A percentile compares a stretch with the other conserved stretches of the same genome.
Evolutionary conservation across 2,329 filamentous ascomycete species (phyloP).

Genomic region (Epichloe sp.): DNA sequence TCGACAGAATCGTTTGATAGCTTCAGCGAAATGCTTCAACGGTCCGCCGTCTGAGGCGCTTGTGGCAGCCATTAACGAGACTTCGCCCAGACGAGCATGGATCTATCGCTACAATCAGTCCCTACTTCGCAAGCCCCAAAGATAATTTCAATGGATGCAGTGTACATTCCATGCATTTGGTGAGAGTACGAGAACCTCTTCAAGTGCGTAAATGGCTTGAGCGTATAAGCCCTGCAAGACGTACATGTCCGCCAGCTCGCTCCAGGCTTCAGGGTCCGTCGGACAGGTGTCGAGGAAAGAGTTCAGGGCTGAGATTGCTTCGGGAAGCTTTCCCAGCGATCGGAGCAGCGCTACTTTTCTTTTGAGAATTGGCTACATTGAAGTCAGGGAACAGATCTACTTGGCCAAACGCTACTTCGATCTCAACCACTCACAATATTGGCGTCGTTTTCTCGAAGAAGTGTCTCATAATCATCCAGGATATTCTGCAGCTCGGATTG

Average conservation of each 20-base stretch:
- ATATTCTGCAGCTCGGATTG: slow-evolving; percentile 53
- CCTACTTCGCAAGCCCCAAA: not conserved
- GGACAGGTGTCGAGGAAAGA: slow-evolving; percentile 70
- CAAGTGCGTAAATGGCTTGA: slow-evolving; percentile 77
- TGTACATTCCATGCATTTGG: slow-evolving; percentile 94
- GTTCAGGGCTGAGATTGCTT: slow-evolving; percentile 63
- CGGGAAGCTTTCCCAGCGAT: slow-evolving; percentile 53
- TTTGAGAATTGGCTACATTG: slow-evolving; percentile 65
- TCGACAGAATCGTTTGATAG: slow-evolving; percentile 74
- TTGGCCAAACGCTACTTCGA: not conserved
- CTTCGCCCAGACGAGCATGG: slow-evolving; percentile 75
- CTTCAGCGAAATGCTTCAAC: slow-evolving; percentile 50
- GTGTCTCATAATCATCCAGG: slow-evolving; percentile 63
- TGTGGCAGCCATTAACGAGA: slow-evolving; percentile 58
- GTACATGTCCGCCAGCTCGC: slow-evolving; percentile 82
- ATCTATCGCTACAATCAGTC: slow-evolving; percentile 39
- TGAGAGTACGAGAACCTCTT: slow-evolving; percentile 75
- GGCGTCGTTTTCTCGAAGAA: slow-evolving; percentile 58
- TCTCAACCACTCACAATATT: slow-evolving; percentile 52
- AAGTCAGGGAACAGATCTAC: slow-evolving; percentile 12
- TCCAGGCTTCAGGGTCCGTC: slow-evolving; percentile 87
- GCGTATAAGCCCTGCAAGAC: slow-evolving; percentile 62
- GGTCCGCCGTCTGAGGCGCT: slow-evolving; percentile 26
- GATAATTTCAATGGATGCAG: slow-evolving; percentile 5
- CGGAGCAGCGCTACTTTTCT: slow-evolving; percentile 68